phyloP scores from a whole-genome alignment of 2,329 filamentous ascomycete genomes.

The Coleophoma cylindrospora region DNA sequence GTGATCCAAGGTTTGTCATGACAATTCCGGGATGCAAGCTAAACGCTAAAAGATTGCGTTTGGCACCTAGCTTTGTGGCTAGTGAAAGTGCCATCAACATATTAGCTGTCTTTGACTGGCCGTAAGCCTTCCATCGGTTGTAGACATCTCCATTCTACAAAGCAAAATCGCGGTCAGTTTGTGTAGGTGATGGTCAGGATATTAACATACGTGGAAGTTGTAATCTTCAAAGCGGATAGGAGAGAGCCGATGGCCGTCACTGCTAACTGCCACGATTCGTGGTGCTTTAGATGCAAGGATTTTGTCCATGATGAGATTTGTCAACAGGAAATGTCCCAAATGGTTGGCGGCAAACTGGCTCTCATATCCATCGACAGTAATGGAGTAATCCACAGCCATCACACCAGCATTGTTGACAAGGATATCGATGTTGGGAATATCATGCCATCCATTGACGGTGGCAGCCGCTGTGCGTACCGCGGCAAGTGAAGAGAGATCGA shows the following conservation, averaged over 20 bases:
- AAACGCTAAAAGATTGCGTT: slow-evolving; percentile 30
- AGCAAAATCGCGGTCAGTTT: too few species aligned
- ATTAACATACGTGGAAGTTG: slow-evolving; percentile 2
- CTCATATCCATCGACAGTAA: slow-evolving; percentile 37
- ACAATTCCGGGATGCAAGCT: slow-evolving; percentile 37
- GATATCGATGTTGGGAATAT: slow-evolving; percentile 13
- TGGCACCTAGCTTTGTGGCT: slow-evolving; percentile 33
- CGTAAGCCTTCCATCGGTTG: slow-evolving; percentile 31
- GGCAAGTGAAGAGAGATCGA: not conserved
- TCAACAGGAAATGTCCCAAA: slow-evolving; percentile 47
- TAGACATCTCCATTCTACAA: slow-evolving; percentile 26
- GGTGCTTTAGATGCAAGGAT: slow-evolving; percentile 29
- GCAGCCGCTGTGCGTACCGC: not conserved
- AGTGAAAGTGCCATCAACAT: slow-evolving; percentile 27
- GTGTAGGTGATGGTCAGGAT: too few species aligned
- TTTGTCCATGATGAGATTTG: slow-evolving; percentile 33
- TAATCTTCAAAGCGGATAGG: slow-evolving; percentile 33
- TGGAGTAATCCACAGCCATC: slow-evolving; percentile 2
- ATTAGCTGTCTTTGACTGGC: slow-evolving; percentile 37
- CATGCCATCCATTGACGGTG: not conserved
- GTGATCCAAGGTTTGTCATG: not conserved
- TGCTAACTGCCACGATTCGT: slow-evolving; percentile 33
- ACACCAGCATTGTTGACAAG: not conserved
- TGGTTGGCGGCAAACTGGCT: slow-evolving; percentile 46
- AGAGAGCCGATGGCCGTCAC: slow-evolving; percentile 32